Evolutionary conservation across 2,329 filamentous ascomycete genomes (phyloP), one percentile per base, ranked within the genome.

Genomic region (Aquanectria penicillioides): DNA sequence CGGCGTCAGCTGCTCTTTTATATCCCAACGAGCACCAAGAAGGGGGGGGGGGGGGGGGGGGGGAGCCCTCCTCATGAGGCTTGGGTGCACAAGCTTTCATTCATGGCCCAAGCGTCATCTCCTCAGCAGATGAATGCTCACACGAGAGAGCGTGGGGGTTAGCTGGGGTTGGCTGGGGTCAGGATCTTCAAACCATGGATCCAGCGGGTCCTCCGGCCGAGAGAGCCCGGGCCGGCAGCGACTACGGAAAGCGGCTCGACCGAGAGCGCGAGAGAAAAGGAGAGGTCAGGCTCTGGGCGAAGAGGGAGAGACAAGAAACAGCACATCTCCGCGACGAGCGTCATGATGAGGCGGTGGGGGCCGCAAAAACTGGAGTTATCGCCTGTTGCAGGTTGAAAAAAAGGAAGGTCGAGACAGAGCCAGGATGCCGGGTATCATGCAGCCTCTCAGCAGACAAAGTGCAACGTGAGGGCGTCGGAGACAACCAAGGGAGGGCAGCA

Each of bases 1-100:
- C 23, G 64, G 63, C 55, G 44, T 66, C 63, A 64, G 66, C 58
- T 66, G 66, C 41, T 62, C 65, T 69, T 67, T 69, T 69, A 69
- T 66, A 50, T 25, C 31, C 66, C 55, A 61, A 46, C 48, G 34
- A 63, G 40, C 43, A 49, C 29, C 29, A 57, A 52, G 37, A 36
- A n/a, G n/a, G n/a, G n/a, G n/a, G n/a, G n/a, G n/a, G n/a, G n/a
- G n/a, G n/a, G 22, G 37, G 26, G 47, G 37, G 29, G 34, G 53
- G 46, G 37, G 38, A 38, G 43, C 31, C 55, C 62, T 64, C 49
- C 64, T 68, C 66, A 69, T 69, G 66, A 69, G 66, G 66, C 62
- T 64, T 60, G 49, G 26, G 40, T 28, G 29, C 15, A 48, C 63
- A 57, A 57, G 50, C 44, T 47, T 37, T 53, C 44, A 26, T 56